Percentiles rank a stretch among this genome's conserved stretches.
Evolutionary conservation across 768 basidiomycete species (phyloP).

Genomic region (Leccinum arenicola): DNA sequence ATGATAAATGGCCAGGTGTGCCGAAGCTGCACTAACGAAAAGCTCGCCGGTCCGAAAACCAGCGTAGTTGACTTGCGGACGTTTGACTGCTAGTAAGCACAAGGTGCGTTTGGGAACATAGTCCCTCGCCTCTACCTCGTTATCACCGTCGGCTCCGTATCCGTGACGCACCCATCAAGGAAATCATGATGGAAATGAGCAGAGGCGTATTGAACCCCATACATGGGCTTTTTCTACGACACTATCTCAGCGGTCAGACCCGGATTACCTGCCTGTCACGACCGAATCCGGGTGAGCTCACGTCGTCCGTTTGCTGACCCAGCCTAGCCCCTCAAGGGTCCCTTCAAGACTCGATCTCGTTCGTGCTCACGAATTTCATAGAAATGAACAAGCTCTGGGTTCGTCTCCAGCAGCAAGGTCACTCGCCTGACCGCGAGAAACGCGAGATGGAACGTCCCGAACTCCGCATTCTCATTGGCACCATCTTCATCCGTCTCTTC

Average conservation of each 20-base stretch:
- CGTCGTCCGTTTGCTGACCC: neutral
- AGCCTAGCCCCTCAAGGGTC: slow-evolving; percentile 73
- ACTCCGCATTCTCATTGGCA: slow-evolving; percentile 93
- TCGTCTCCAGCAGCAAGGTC: slow-evolving; percentile 94
- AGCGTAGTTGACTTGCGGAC: no score
- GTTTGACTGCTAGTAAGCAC: neutral
- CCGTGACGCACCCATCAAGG: slow-evolving; percentile 94
- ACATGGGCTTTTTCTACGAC: slow-evolving; percentile 90
- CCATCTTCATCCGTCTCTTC: slow-evolving; percentile 92
- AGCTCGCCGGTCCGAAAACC: no score
- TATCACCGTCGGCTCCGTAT: slow-evolving; percentile 99
- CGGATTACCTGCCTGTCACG: slow-evolving; percentile 93
- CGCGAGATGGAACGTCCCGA: slow-evolving; percentile 95
- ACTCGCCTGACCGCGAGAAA: slow-evolving; percentile 95
- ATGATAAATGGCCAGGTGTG: no score
- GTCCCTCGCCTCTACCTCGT: slow-evolving; percentile 94
- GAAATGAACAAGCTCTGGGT: slow-evolving; percentile 99
- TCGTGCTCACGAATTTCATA: slow-evolving; percentile 94
- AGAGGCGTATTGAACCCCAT: slow-evolving; percentile 97
- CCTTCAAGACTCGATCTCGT: slow-evolving; percentile 91
- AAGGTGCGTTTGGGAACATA: slow-evolving; percentile 62
- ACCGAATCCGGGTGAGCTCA: slow-evolving; percentile 71
- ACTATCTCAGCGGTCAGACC: slow-evolving; percentile 97
- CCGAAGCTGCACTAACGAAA: no score
- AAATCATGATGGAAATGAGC: slow-evolving; percentile 99